Conservation (phyloP, 495 filamentous ascomycete genomes). For the Polyplosphaeria fusca region DNA sequence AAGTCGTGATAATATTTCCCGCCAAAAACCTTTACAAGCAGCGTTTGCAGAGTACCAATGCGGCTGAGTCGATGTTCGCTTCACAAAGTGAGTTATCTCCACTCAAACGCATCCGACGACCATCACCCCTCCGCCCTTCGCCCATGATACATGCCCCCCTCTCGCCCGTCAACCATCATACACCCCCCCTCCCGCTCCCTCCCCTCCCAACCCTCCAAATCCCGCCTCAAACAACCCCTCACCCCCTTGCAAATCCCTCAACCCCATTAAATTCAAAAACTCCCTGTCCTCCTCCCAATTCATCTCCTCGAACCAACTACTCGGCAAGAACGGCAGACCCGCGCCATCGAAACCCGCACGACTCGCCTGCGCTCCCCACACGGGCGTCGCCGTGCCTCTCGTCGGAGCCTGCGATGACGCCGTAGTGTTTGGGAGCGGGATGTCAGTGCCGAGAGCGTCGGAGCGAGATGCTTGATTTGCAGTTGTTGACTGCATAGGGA, state of each 20-base stretch:
- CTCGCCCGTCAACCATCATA: too few relatives aligned
- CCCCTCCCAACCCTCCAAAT: neutral
- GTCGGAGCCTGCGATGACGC: neutral
- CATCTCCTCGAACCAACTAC: conserved; percentile 21
- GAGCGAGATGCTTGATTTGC: neutral
- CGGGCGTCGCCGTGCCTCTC: neutral
- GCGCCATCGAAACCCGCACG: neutral
- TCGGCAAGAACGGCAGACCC: conserved; percentile 12
- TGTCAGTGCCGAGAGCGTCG: neutral
- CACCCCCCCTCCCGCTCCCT: neutral
- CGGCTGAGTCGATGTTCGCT: too few relatives aligned
- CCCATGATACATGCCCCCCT: too few relatives aligned
- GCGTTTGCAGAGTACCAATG: too few relatives aligned
- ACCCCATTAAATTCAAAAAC: conserved; percentile 17
- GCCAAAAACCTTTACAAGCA: too few relatives aligned
- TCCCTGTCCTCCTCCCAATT: conserved; percentile 22
- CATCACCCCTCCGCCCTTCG: too few relatives aligned
- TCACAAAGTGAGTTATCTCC: too few relatives aligned
- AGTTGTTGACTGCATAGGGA: neutral
- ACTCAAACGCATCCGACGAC: too few relatives aligned
- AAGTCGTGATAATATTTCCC: too few relatives aligned
- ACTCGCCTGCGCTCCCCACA: neutral
- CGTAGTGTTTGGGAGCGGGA: neutral
- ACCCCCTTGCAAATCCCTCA: conserved; percentile 14
- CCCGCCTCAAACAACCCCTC: neutral